Percentiles rank a stretch among this genome's conserved stretches.
Conservation (phyloP, 2,329 filamentous ascomycete genomes). For the Cercospora sp. region DNA sequence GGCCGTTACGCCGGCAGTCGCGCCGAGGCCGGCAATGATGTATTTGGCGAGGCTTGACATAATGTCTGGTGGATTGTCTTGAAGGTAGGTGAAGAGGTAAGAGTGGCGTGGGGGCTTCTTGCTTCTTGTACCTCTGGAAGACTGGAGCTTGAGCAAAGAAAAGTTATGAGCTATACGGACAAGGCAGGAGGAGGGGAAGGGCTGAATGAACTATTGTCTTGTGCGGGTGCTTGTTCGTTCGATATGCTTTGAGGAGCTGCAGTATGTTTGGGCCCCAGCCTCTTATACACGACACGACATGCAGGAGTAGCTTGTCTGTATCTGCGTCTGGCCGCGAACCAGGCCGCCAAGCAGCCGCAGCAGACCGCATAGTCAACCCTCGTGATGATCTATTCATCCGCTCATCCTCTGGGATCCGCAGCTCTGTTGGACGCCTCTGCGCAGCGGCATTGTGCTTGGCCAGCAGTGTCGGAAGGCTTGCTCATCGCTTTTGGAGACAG, state of each 20-base stretch:
- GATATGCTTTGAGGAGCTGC: background rate
- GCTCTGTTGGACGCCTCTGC: background rate
- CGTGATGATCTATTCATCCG: background rate
- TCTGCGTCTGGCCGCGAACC: background rate
- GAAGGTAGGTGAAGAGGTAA: background rate
- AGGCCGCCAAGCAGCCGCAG: background rate
- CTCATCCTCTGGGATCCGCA: background rate
- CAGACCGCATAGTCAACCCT: background rate
- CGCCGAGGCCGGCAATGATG: constrained; percentile 23
- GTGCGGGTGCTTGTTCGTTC: background rate
- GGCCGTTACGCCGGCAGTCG: constrained; percentile 21
- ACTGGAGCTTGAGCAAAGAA: background rate
- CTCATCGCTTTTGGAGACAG: background rate
- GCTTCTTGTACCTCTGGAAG: background rate
- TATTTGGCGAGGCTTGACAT: constrained; percentile 20
- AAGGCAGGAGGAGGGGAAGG: background rate
- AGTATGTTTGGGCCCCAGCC: constrained; percentile 2
- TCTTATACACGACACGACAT: background rate
- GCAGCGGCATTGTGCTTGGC: background rate
- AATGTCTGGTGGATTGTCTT: background rate
- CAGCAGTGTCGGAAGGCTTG: background rate
- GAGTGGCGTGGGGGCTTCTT: background rate
- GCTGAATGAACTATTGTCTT: background rate
- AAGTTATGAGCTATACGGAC: background rate
- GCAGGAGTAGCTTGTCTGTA: background rate